Evolutionary conservation across 139 green algal genomes (phyloP), one percentile per base, ranked within the genome.

Genomic region (Micromonas pusilla): DNA sequence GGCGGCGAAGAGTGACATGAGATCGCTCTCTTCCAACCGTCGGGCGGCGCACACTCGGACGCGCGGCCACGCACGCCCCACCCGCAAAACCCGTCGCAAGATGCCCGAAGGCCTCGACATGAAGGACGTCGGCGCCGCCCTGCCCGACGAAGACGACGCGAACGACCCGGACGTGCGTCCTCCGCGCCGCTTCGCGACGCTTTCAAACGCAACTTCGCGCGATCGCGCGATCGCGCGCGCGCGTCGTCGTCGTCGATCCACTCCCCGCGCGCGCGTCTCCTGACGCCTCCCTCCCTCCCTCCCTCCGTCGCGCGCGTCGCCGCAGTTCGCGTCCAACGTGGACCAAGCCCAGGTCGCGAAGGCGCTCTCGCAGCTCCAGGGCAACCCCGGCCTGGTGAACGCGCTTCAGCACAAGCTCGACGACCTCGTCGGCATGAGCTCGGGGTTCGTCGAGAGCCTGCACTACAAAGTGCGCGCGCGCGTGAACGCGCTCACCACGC

Each of bases 361-460:
- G 52, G 72, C 72, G 0, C 53, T 78, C 2, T 21, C 19, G 52
- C 72, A 71, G 33, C 32, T 78, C 20, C 32, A 53, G 21, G 60
- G 60, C 20, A 72, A 80, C 72, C 3, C 28, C 1, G 74, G 60
- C 0, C 74, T 80, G 1, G 64, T 81, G 26, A 34, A 28, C 64
- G 76, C 76, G 30, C 52, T 81, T 1, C 77, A 82, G 63, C 30
- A 80, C 3, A 83, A 83, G 53, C 72, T 83, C 31, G 64, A 77
- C 71, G 66, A 70, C 20, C 31, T 83, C 4, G 78, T 88, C n/a
- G 60, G 79, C 4, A 76, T 73, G 0, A 80, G 82, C 3, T 83
- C 85, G 34, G 84, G 88, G 53, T 90, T 90, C 70, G 38, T 91
- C 0, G 76, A 83, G 0, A 67, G 45, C 30, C 82, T 91, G 70